Evolutionary conservation across 129 eudicot species (phyloP).

Genomic region (Helianthus tuberosus): DNA sequence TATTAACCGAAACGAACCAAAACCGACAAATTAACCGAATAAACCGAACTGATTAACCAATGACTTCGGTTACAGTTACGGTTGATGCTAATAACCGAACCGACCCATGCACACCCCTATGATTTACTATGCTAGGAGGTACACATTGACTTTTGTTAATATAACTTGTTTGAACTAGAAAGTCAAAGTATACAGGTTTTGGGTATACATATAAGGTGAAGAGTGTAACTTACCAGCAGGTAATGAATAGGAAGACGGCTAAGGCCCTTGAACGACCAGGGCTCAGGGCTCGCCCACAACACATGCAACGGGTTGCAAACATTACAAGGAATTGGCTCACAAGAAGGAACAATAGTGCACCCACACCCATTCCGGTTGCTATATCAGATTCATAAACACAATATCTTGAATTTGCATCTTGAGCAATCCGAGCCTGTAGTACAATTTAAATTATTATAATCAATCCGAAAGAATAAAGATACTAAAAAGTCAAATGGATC

Average conservation of each 20-base stretch:
- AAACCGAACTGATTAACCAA: no score
- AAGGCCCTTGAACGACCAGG: conserved; percentile 77
- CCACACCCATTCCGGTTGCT: conserved; percentile 80
- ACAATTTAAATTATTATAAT: not conserved
- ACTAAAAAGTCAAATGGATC: not conserved
- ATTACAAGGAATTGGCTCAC: conserved; percentile 74
- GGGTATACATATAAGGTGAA: conserved; percentile 6
- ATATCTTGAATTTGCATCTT: conserved; percentile 45
- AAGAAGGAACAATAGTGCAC: conserved; percentile 61
- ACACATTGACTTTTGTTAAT: not conserved
- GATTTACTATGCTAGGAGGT: not conserved
- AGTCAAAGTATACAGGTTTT: not conserved
- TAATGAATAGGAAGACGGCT: conserved; percentile 75
- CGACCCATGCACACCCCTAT: no score
- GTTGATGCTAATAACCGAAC: no score
- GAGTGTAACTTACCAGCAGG: conserved; percentile 69
- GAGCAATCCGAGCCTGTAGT: conserved; percentile 55
- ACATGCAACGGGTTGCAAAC: conserved; percentile 79
- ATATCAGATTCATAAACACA: conserved; percentile 80
- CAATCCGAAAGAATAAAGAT: not conserved
- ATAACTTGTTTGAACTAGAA: not conserved
- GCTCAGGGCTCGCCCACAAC: conserved; percentile 77
- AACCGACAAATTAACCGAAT: no score
- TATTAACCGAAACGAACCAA: no score
- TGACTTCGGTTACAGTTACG: no score